These are phyloP conservation scores for Pseudogymnoascus sp. DNA, from an alignment of 2,329 filamentous ascomycete genomes.

Conservation along the genomic window DNA sequence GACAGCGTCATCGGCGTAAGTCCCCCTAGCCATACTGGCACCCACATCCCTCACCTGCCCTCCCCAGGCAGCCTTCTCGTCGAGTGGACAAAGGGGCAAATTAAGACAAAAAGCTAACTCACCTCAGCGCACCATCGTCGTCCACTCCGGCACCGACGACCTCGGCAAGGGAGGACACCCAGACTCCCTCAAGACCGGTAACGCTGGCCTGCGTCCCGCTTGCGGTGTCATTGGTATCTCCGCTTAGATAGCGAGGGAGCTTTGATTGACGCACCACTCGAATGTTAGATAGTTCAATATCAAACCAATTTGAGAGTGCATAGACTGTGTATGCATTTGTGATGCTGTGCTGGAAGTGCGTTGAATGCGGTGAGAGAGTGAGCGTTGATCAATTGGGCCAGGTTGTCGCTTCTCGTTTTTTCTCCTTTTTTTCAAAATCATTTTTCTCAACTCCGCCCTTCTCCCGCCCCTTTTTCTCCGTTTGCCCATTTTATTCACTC, in stretches of 20 bases:
- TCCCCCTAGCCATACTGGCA: slow-evolving; percentile 11
- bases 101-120: slow-evolving; percentile 18
- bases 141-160: slow-evolving; percentile 93
- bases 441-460: neutral
- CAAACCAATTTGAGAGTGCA: neutral
- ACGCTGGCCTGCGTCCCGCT: slow-evolving; percentile 85
- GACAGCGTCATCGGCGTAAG: slow-evolving; percentile 88
- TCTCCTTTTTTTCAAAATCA: neutral
- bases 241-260: slow-evolving; percentile 42
- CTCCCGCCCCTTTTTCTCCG: neutral
- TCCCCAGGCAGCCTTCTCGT: neutral
- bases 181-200: slow-evolving; percentile 97
- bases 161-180: slow-evolving; percentile 86
- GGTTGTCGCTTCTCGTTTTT: neutral
- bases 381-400: neutral
- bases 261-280: neutral
- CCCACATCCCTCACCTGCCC: neutral
- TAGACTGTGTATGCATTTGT: neutral
- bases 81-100: neutral
- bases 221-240: slow-evolving; percentile 95
- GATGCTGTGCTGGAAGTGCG: neutral
- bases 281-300: neutral
- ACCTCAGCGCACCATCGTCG: slow-evolving; percentile 77
- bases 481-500: neutral
- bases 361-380: neutral